Base-by-base conservation (phyloP, 768 basidiomycete genomes). In the Porpolomopsis calyptriformis region DNA sequence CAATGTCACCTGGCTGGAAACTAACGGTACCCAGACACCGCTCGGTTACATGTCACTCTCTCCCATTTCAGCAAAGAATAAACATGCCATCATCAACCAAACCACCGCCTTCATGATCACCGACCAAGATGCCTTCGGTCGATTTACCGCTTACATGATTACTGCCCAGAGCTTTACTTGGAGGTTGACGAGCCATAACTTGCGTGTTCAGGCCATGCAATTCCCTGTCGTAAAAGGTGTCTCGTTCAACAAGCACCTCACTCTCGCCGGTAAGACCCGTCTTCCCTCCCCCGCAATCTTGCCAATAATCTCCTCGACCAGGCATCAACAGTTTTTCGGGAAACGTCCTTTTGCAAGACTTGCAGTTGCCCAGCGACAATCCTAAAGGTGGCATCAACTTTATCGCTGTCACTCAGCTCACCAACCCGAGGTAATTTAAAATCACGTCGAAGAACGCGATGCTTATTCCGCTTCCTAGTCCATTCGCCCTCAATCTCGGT, bases 331-430 rank as follows among this genome's bases (percentile, higher is more conserved):
- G 69, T 55, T 85, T 85, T 57, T 55, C 68, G n/a, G 69, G 71
- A 14, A 69, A 72, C 56, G 75, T 82, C 34, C 46, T 58, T 18
- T 63, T 86, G 18, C 59, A 68, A 45, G 75, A 83, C 46, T 69
- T 85, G 43, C 71, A 74, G 53, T 64, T 87, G 10, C 83, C 84
- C 0, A 74, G 76, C 36, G 82, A 85, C 54, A 72, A 74, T 59
- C 76, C 80, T 9, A 65, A 63, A 0, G 81, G 81, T 42, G 84
- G 84, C 19, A 81, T 87, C 51, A 62, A 81, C 56, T 83, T 83
- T 52, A 55, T 71, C 22, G 72, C 80, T 14, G 65, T 73, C 12
- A 84, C 76, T 1, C 57, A 65, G 34, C 57, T 85, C 40, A 68
- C 55, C 26, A 84, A 84, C 55, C 64, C 71, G 19, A 82, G 80